These are phyloP conservation scores for Papiliotrema terrestris DNA, from an alignment of 1,284 basidiomycete species.

Conservation along the genomic window DNA sequence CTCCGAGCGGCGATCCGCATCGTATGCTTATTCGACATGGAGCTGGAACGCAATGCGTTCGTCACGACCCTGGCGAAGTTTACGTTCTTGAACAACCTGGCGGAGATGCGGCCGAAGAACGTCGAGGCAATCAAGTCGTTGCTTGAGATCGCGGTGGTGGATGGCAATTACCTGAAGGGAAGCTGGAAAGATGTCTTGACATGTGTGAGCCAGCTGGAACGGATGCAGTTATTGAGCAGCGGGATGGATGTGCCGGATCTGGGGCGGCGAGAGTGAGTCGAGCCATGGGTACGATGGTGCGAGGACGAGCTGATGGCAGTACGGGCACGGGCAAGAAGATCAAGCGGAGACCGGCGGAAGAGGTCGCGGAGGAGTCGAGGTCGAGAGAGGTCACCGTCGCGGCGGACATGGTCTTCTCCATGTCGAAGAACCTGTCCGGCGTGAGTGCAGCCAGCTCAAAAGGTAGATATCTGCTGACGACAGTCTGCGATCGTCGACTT, in stretches of 20 bases:
- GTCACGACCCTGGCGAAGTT: slow-evolving; percentile 97
- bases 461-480: neutral
- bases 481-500: slow-evolving; percentile 98
- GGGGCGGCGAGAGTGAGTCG: slow-evolving; percentile 68
- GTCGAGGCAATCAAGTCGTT: slow-evolving; percentile 96
- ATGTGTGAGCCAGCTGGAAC: slow-evolving; percentile 93
- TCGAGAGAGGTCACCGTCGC: slow-evolving; percentile 98
- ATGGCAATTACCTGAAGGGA: slow-evolving; percentile 88
- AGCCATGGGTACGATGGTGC: neutral
- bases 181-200: slow-evolving; percentile 95
- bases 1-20: slow-evolving; percentile 91
- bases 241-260: slow-evolving; percentile 78
- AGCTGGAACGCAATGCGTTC: slow-evolving; percentile 92
- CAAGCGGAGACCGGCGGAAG: slow-evolving; percentile 65
- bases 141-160: slow-evolving; percentile 85
- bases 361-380: slow-evolving; percentile 92
- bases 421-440: slow-evolving; percentile 89
- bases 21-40: slow-evolving; percentile 90
- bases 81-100: slow-evolving; percentile 91
- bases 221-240: slow-evolving; percentile 91
- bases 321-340: slow-evolving; percentile 6
- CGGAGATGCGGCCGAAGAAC: slow-evolving; percentile 97
- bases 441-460: slow-evolving; percentile 57
- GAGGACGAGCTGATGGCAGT: slow-evolving; percentile 1
- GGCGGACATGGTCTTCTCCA: slow-evolving; percentile 97